Percentiles rank a stretch among this genome's conserved stretches.
These are phyloP conservation scores for Trametopsis cervina DNA, from an alignment of 768 basidiomycete species.

Conservation along the genomic window DNA sequence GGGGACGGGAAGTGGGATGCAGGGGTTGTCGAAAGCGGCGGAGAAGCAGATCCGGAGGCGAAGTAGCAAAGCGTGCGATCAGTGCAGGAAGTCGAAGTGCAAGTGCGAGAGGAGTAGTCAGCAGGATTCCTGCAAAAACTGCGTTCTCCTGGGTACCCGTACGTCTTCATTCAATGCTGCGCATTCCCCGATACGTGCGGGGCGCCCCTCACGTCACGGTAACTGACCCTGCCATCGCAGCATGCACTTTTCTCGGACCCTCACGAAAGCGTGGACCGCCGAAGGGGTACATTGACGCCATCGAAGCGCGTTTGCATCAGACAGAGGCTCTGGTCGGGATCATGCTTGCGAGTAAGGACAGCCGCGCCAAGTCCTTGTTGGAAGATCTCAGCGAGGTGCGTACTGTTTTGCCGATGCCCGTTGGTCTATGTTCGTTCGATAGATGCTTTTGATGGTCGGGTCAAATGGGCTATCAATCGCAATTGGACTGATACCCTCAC, in stretches of 20 bases:
- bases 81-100: constrained; percentile 70
- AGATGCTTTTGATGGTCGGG: too few species aligned
- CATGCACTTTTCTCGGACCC: constrained; percentile 73
- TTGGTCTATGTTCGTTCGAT: too few species aligned
- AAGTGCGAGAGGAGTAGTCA: constrained; percentile 69
- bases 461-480: background rate
- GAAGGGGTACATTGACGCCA: constrained; percentile 94
- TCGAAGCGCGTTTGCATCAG: constrained; percentile 86
- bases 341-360: constrained; percentile 44
- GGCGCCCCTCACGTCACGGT: constrained; percentile 2
- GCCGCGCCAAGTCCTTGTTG: constrained; percentile 31
- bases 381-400: constrained; percentile 31
- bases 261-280: constrained; percentile 82
- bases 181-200: constrained; percentile 4
- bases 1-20: constrained; percentile 9
- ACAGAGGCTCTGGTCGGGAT: constrained; percentile 87
- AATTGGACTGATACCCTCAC: background rate
- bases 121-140: constrained; percentile 68
- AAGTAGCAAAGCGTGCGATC: constrained; percentile 86
- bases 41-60: constrained; percentile 59
- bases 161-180: constrained; percentile 22
- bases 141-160: constrained; percentile 68
- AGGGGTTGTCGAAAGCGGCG: constrained; percentile 15
- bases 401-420: background rate
- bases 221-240: constrained; percentile 26